Conservation (phyloP, 768 basidiomycete species). For the Inosperma sp. region DNA sequence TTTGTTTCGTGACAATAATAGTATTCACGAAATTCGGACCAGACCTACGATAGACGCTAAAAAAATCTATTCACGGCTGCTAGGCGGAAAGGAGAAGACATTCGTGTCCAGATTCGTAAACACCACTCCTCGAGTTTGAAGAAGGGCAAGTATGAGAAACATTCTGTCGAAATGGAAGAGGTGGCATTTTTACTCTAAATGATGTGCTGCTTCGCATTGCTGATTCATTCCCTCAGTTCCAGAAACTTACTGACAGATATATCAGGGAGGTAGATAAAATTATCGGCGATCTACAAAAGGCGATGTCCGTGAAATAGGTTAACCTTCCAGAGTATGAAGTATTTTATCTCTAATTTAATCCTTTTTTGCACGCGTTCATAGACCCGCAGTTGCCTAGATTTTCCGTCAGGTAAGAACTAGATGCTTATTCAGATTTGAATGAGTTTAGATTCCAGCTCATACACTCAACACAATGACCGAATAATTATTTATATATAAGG, state of each 20-base stretch:
- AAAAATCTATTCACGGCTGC: constrained; percentile 49
- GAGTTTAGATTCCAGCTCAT: no score
- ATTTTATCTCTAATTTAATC: no score
- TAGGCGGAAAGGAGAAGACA: constrained; percentile 66
- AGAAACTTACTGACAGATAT: constrained; percentile 61
- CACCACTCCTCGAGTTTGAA: constrained; percentile 64
- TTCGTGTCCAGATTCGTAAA: constrained; percentile 70
- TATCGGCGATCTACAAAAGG: constrained; percentile 58
- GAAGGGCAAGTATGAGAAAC: constrained; percentile 64
- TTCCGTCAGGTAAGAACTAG: no score
- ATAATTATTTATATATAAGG: no score
- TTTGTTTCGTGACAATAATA: background rate
- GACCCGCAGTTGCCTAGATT: no score
- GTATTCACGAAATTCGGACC: background rate
- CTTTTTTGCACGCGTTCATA: no score
- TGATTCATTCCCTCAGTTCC: constrained; percentile 48
- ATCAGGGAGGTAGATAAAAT: constrained; percentile 64
- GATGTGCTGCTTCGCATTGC: background rate
- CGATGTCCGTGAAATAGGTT: constrained; percentile 39
- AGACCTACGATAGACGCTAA: constrained; percentile 79
- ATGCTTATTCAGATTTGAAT: no score
- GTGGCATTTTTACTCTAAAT: constrained; percentile 34
- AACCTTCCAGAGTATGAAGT: no score
- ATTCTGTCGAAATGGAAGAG: constrained; percentile 65
- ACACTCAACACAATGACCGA: no score